Evolutionary conservation across 352 stramenopile genomes (phyloP), one percentile per base, ranked within the genome.

Genomic region (Phytophthora sojae): DNA sequence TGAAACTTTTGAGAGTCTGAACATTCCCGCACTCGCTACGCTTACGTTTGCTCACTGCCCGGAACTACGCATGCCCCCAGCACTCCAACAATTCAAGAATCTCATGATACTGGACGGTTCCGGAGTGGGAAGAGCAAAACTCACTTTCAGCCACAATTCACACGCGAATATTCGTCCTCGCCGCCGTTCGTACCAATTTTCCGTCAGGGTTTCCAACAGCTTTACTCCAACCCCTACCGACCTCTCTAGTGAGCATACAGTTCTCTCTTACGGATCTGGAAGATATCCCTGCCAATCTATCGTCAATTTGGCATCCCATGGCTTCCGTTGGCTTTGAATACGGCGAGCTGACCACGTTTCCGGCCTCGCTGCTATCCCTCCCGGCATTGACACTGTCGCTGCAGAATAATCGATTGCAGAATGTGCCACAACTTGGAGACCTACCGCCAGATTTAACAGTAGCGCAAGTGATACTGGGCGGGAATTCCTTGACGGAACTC

Each of bases 291-390:
- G 23, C 44, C 15, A n/a, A 30, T 11, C 15, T 55, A 29, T 17
- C 57, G 19, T 49, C 15, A 8, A 12, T 7, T 19, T 57, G 45
- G 47, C 59, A 66, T 9, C 49, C 49, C 6, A 42, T 66, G 59
- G 59, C 47, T 12, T 37, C 56, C 32, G 35, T 67, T 15, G 9
- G 49, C 1, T 67, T 67, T n/a, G 60, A 67, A 25, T 67, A 52
- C 23, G 21, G 23, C 25, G 21, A 42, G 6, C 9, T 59, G 25
- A 14, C 15, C 26, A 21, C 39, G 2, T 59, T 67, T 11, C 50
- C 35, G 9, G 6, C 50, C n/a, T 57, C 60, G 11, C 15, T 59
- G 9, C 30, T 67, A 17, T 30, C 60, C 14, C 9, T 59, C 21
- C 23, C 44, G 19, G 8, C 35, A n/a, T 45, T 25, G 4, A 23